Evolutionary conservation across 2,329 filamentous ascomycete species (phyloP).

Genomic region (Ceratocystis cacaofunesta): DNA sequence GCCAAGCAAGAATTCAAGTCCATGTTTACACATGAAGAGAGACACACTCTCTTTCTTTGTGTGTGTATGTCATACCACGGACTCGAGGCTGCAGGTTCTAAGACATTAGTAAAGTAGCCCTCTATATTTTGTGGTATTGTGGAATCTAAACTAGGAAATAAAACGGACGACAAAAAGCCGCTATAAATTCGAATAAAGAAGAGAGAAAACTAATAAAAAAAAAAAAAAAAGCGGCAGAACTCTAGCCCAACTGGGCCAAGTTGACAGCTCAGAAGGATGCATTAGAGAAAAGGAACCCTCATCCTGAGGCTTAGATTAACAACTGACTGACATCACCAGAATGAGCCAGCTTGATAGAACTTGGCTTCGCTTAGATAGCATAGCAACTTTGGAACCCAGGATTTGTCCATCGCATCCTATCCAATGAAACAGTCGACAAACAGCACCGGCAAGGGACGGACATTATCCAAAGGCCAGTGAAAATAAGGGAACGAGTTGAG

Average conservation of each 20-base stretch:
- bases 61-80: too few relatives aligned
- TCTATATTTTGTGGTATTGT: neutral
- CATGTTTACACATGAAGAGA: too few relatives aligned
- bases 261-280: neutral
- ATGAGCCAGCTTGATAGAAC: too few relatives aligned
- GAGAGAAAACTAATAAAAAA: neutral
- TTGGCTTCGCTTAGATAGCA: neutral
- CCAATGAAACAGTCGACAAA: too few relatives aligned
- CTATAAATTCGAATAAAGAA: neutral
- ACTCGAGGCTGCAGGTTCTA: too few relatives aligned
- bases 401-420: too few relatives aligned
- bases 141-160: neutral
- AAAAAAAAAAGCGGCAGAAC: neutral
- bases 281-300: neutral
- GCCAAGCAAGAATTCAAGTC: too few relatives aligned
- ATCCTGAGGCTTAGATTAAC: conserved; percentile 2
- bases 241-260: neutral
- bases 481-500: too few relatives aligned
- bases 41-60: too few relatives aligned
- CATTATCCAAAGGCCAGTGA: too few relatives aligned
- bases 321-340: neutral
- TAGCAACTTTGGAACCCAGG: neutral
- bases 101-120: neutral
- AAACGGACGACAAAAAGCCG: neutral
- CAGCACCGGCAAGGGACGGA: too few relatives aligned